Evolutionary conservation across 805 yeast genomes (phyloP).

Genomic region (Pichia phayaonensis): DNA sequence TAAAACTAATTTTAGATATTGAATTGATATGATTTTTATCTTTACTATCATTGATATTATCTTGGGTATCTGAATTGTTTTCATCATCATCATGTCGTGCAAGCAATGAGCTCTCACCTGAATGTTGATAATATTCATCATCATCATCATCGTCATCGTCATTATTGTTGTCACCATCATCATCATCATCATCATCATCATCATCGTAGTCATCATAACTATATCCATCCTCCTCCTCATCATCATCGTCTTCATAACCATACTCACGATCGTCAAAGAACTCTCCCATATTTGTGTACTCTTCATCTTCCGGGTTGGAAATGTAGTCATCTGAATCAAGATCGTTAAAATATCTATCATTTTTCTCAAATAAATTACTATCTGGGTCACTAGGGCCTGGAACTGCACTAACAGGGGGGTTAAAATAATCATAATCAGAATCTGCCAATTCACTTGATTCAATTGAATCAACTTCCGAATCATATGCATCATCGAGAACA

Average conservation of each 20-base stretch:
- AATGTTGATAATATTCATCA: neutral
- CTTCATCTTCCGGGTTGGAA: constrained; percentile 19
- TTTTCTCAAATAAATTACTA: neutral
- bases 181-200: neutral
- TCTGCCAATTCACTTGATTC: constrained; percentile 22
- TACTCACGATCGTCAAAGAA: constrained; percentile 14
- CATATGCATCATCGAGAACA: constrained; percentile 6
- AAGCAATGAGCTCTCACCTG: neutral
- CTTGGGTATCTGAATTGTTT: neutral
- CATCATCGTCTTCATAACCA: constrained; percentile 5
- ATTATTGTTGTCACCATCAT: neutral
- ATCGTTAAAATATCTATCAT: constrained; percentile 2
- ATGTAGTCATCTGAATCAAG: constrained; percentile 25
- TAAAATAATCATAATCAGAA: constrained; percentile 18
- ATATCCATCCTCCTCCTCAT: neutral
- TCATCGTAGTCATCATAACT: neutral
- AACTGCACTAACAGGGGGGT: constrained; percentile 1
- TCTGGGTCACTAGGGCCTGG: neutral
- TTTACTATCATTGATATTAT: neutral
- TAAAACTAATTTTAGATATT: constrained; percentile 16
- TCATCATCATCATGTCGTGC: neutral
- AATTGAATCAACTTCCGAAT: constrained; percentile 15
- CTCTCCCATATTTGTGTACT: constrained; percentile 5
- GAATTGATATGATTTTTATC: constrained; percentile 6
- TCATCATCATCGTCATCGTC: neutral